Percentiles rank a stretch among this genome's conserved stretches.
Conservation (phyloP, 2,329 filamentous ascomycete genomes). For the Apiospora koreana region DNA sequence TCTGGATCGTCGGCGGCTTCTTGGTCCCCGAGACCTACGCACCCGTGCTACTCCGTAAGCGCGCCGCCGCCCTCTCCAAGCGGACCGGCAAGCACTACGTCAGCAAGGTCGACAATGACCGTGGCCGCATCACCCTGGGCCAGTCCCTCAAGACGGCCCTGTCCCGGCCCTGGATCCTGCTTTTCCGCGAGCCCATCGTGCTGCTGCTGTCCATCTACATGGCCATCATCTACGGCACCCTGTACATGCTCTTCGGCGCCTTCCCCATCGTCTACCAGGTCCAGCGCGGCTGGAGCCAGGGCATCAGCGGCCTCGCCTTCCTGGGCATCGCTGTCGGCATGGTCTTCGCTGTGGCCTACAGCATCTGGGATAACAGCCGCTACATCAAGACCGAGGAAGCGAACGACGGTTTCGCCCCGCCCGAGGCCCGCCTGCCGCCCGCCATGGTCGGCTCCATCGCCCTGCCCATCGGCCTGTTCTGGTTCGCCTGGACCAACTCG, state of each 20-base stretch:
- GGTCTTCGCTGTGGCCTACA: conserved; percentile 55
- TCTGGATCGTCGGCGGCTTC: conserved; percentile 52
- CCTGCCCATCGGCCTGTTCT: conserved; percentile 63
- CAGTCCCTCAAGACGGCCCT: conserved; percentile 56
- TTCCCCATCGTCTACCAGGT: conserved; percentile 65
- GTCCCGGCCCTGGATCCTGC: conserved; percentile 64
- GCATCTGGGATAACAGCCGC: conserved; percentile 52
- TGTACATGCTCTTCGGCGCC: conserved; percentile 59
- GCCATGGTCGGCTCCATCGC: conserved; percentile 60
- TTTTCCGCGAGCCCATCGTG: conserved; percentile 71
- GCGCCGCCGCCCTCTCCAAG: conserved; percentile 49
- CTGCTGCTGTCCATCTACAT: conserved; percentile 64
- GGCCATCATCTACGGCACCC: conserved; percentile 56
- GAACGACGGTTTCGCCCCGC: conserved; percentile 56
- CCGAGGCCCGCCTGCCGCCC: conserved; percentile 63
- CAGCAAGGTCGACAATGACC: conserved; percentile 44
- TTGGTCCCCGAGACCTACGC: conserved; percentile 60
- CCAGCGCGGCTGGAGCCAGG: conserved; percentile 55
- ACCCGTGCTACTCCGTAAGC: conserved; percentile 52
- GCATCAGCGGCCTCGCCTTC: conserved; percentile 64
- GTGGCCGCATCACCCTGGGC: conserved; percentile 38
- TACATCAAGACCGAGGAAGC: conserved; percentile 45
- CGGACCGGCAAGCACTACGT: conserved; percentile 55
- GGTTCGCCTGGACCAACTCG: conserved; percentile 65
- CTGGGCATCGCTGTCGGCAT: conserved; percentile 68